Base-by-base conservation (phyloP, 768 basidiomycete species). In the Sporobolomyces roseus region DNA sequence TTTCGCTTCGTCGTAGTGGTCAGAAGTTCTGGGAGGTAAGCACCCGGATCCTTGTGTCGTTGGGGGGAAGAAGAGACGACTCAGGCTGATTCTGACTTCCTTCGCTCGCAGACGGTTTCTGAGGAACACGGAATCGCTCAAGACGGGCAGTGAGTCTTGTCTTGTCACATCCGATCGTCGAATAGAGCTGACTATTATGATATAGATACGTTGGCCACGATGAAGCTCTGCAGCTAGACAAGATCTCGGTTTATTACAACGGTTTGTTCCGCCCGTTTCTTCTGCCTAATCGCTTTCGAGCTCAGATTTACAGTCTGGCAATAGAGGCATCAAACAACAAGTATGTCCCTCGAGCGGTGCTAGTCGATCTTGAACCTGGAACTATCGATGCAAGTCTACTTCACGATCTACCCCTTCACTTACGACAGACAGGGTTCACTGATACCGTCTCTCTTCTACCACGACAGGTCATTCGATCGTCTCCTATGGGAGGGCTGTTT, bases 291-390 rank as follows among this genome's bases (percentile, higher is more conserved):
- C n/a, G n/a, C n/a, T n/a, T n/a, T n/a, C n/a, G n/a, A n/a, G n/a
- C n/a, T n/a, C n/a, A n/a, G n/a, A n/a, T n/a, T n/a, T n/a, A n/a
- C n/a, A n/a, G n/a, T n/a, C n/a, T n/a, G n/a, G n/a, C n/a, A n/a
- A n/a, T n/a, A 10, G 14, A 63, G 65, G 62, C 59, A 21, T 12
- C 65, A 71, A 76, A 86, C 74, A 90, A 88, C 85, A 97, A 96
- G 83, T 98, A 98, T 78, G 96, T 99, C 77, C 96, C 94, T 73
- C 92, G 96, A 79, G 93, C 96, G 63, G 91, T 98, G 76, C 84
- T 98, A 76, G 86, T 96, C 78, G 96, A 99, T 80, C 87, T 99
- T 71, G 96, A 98, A 83, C 94, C 96, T 46, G 96, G 94, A 75
- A 82, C 81, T 29, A 81, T 81, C 80, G 81, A 81, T 75, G 79